Evolutionary conservation across 192 early-diverging fungal species (phyloP).

Genomic region (Linnemannia zychae): DNA sequence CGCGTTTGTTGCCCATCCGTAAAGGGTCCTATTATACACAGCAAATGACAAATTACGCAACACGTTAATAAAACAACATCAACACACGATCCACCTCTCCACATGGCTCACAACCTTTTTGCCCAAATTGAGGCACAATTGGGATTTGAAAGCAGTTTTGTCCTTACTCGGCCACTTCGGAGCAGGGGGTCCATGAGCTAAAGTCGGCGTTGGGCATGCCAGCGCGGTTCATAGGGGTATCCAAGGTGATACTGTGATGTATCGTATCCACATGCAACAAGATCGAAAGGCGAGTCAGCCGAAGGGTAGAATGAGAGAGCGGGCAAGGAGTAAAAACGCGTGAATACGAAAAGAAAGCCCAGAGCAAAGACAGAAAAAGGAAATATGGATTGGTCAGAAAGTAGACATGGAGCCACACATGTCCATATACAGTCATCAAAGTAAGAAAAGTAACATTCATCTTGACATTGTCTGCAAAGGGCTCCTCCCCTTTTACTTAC

Average conservation of each 20-base stretch:
- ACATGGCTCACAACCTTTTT: background rate
- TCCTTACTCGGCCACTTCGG: slow-evolving; percentile 73
- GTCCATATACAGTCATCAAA: too few relatives aligned
- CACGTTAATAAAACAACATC: background rate
- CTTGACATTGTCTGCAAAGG: background rate
- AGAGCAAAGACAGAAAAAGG: slow-evolving; percentile 8
- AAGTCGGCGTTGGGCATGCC: slow-evolving; percentile 88
- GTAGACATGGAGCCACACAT: background rate
- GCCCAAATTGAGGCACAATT: background rate
- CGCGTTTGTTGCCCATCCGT: slow-evolving; percentile 68
- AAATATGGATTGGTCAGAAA: slow-evolving; percentile 14
- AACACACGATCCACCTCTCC: background rate
- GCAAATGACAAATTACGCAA: background rate
- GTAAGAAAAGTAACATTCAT: background rate
- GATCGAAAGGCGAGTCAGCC: background rate
- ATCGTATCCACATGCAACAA: background rate
- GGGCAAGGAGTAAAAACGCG: background rate
- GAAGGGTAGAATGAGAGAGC: background rate
- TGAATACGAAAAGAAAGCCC: background rate
- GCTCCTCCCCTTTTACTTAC: slow-evolving; percentile 53
- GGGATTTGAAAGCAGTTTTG: background rate
- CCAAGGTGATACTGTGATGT: slow-evolving; percentile 75
- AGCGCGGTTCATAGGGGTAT: slow-evolving; percentile 93
- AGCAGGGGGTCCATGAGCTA: slow-evolving; percentile 88
- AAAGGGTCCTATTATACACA: slow-evolving; percentile 56